Evolutionary conservation across 768 basidiomycete species (phyloP).

Genomic region (Boletus sp.): DNA sequence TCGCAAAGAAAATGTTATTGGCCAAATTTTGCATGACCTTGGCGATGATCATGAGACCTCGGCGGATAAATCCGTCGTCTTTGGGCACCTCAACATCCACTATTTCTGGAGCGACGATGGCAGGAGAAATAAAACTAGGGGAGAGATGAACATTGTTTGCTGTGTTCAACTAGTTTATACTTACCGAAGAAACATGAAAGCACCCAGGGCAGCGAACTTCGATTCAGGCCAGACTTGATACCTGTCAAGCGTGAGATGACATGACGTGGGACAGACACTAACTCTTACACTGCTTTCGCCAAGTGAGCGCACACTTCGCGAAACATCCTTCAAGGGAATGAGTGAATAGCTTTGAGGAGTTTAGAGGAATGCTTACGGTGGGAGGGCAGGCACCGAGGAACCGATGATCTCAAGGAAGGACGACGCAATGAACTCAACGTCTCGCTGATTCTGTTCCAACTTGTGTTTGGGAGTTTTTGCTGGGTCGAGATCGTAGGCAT

Average conservation of each 20-base stretch:
- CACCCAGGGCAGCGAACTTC: constrained; percentile 79
- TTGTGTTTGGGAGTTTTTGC: constrained; percentile 55
- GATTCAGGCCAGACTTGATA: constrained; percentile 72
- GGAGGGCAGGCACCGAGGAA: constrained; percentile 65
- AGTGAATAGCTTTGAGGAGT: neutral
- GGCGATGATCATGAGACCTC: constrained; percentile 81
- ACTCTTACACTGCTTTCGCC: constrained; percentile 66
- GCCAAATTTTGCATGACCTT: constrained; percentile 93
- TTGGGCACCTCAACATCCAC: constrained; percentile 79
- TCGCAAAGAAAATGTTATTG: constrained; percentile 91
- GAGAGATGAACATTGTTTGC: constrained; percentile 1
- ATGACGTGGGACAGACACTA: constrained; percentile 1
- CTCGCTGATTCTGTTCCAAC: constrained; percentile 61
- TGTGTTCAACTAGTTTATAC: constrained; percentile 3
- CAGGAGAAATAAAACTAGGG: constrained; percentile 83
- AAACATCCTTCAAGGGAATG: constrained; percentile 58
- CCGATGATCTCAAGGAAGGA: constrained; percentile 74
- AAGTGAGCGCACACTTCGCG: constrained; percentile 86
- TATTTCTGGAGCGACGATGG: constrained; percentile 79
- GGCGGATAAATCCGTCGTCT: constrained; percentile 58
- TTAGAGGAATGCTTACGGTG: constrained; percentile 52
- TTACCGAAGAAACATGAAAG: constrained; percentile 87
- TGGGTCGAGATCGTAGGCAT: constrained; percentile 79
- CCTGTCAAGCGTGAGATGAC: constrained; percentile 33
- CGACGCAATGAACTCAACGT: constrained; percentile 68